These are phyloP conservation scores for Amanita exitialis DNA, from an alignment of 768 basidiomycete genomes.

Conservation along the genomic window DNA sequence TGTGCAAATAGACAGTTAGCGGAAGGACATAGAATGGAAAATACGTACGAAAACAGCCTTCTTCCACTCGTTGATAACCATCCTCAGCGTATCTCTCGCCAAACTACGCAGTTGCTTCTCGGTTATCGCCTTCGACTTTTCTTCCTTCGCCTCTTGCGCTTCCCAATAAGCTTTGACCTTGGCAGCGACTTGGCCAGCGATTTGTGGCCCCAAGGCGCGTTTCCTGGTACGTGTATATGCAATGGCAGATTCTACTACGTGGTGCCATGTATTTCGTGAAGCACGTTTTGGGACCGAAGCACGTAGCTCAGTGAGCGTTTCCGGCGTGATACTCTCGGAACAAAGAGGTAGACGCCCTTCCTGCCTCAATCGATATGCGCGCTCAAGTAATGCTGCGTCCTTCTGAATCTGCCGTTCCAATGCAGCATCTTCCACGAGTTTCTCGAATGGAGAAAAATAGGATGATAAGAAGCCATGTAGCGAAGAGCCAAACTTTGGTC, in stretches of 20 bases:
- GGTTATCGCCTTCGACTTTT: constrained; percentile 46
- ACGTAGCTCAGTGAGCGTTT: constrained; percentile 12
- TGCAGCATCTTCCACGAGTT: constrained; percentile 30
- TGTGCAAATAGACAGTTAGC: background rate
- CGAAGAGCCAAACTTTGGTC: constrained; percentile 37
- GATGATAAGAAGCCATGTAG: constrained; percentile 50
- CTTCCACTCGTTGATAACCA: constrained; percentile 77
- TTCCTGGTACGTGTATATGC: constrained; percentile 16
- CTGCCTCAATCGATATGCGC: constrained; percentile 21
- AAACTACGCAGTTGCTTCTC: constrained; percentile 56
- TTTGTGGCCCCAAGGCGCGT: constrained; percentile 24
- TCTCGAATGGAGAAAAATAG: constrained; percentile 43
- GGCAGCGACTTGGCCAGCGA: constrained; percentile 48
- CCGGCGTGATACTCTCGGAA: constrained; percentile 17
- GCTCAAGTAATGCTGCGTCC: constrained; percentile 5
- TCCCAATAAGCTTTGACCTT: constrained; percentile 74
- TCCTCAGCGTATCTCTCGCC: constrained; percentile 62
- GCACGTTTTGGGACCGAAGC: constrained; percentile 21
- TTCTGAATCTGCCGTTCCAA: constrained; percentile 24
- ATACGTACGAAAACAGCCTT: constrained; percentile 71
- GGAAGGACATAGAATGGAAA: background rate
- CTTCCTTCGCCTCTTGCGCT: constrained; percentile 48
- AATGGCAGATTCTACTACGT: constrained; percentile 39
- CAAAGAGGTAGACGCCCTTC: constrained; percentile 31
- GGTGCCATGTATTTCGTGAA: constrained; percentile 47